Conservation (phyloP, 768 basidiomycete species). For the Tulasnella sp. region DNA sequence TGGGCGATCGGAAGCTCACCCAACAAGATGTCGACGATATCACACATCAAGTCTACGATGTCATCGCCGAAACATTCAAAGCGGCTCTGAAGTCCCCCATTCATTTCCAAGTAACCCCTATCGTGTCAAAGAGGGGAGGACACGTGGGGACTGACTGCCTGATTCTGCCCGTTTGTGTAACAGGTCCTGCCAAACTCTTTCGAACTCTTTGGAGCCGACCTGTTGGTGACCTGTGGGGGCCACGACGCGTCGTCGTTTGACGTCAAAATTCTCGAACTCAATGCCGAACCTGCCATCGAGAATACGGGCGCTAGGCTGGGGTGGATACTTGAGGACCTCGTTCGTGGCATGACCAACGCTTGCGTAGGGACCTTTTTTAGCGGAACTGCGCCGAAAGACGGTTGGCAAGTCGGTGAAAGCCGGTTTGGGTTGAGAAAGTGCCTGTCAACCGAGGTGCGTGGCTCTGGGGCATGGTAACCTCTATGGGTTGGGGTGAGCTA, state of each 20-base stretch:
- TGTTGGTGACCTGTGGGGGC: conserved; percentile 49
- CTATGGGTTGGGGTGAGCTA: background rate
- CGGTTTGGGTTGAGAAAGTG: conserved; percentile 52
- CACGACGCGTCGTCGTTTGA: conserved; percentile 28
- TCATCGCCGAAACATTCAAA: conserved; percentile 69
- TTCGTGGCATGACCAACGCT: conserved; percentile 51
- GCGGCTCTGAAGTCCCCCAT: conserved; percentile 73
- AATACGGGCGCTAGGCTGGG: conserved; percentile 73
- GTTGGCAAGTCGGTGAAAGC: conserved; percentile 43
- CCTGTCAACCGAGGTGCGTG: conserved; percentile 42
- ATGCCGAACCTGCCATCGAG: conserved; percentile 92
- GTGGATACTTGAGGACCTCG: conserved; percentile 72
- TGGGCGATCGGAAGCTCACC: conserved; percentile 23
- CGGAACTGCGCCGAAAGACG: conserved; percentile 9
- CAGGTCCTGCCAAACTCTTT: conserved; percentile 85
- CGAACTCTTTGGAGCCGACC: conserved; percentile 91
- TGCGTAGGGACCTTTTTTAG: conserved; percentile 59
- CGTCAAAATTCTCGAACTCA: conserved; percentile 77
- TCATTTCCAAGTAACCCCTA: conserved; percentile 58
- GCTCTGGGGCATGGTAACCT: conserved; percentile 19
- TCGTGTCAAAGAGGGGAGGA: background rate
- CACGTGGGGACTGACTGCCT: background rate
- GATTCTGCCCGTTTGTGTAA: background rate
- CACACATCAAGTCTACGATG: conserved; percentile 45
- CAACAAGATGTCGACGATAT: conserved; percentile 38